Evolutionary conservation across 805 yeast genomes (phyloP).

Genomic region (Starmerella riodocensis): DNA sequence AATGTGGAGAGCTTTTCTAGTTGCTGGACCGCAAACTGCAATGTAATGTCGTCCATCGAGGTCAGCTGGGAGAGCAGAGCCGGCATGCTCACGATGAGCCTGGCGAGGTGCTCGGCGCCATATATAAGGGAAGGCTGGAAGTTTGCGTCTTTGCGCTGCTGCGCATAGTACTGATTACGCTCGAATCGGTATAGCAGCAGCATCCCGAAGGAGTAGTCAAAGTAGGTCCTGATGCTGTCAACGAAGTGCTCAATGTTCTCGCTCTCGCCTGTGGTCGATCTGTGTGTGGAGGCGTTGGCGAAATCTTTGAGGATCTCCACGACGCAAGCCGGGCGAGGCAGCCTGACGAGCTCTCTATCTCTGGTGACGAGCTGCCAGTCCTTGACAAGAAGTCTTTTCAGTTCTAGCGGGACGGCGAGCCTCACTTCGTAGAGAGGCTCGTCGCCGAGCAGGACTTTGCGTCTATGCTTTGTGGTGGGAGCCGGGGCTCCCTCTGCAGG

Average conservation of each 20-base stretch:
- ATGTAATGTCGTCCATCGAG: conserved; percentile 64
- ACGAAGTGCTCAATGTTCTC: conserved; percentile 56
- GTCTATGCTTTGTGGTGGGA: conserved; percentile 4
- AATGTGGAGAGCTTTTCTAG: conserved; percentile 42
- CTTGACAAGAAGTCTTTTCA: conserved; percentile 64
- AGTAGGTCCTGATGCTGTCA: conserved; percentile 56
- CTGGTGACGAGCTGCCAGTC: conserved; percentile 91
- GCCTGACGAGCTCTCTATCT: conserved; percentile 51
- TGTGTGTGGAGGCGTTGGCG: conserved; percentile 4
- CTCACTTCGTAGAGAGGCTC: conserved; percentile 38
- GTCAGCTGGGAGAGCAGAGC: conserved; percentile 61
- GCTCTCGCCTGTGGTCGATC: conserved; percentile 27
- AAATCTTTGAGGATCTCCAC: conserved; percentile 44
- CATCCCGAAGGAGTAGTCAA: conserved; percentile 59
- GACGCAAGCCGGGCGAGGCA: conserved; percentile 51
- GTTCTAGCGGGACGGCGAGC: conserved; percentile 46
- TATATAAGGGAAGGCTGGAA: conserved; percentile 39
- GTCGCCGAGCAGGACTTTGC: conserved; percentile 28
- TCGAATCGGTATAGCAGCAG: conserved; percentile 63
- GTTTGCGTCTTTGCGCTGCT: conserved; percentile 29
- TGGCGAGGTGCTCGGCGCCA: conserved; percentile 69
- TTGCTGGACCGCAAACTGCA: conserved; percentile 41
- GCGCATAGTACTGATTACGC: conserved; percentile 53
- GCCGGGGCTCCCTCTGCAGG: not conserved
- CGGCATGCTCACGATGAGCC: conserved; percentile 69